phyloP scores from a whole-genome alignment of 2,329 filamentous ascomycete species.

The Xylariaceae sp. region DNA sequence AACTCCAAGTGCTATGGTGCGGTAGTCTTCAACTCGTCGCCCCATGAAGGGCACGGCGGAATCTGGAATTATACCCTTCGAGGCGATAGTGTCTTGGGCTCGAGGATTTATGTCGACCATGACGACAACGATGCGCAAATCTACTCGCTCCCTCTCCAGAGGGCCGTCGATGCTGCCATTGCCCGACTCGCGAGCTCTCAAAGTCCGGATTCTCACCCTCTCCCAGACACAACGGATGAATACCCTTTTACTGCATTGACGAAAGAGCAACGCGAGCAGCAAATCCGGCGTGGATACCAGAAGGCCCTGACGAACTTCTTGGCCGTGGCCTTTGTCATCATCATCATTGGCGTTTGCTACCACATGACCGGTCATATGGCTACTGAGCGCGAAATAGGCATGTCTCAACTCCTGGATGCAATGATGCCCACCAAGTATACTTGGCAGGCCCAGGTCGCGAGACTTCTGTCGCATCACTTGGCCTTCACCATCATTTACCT shows the following conservation, averaged over 20 bases:
- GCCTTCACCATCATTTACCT: constrained; percentile 75
- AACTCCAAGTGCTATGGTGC: constrained; percentile 69
- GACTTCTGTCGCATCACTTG: constrained; percentile 74
- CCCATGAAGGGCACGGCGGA: constrained; percentile 58
- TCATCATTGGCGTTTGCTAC: constrained; percentile 76
- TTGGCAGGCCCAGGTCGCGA: constrained; percentile 72
- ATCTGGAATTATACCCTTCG: constrained; percentile 85
- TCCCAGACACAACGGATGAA: constrained; percentile 51
- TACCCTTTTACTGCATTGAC: constrained; percentile 73
- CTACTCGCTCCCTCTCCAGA: constrained; percentile 74
- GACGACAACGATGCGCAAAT: constrained; percentile 68
- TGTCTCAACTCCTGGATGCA: constrained; percentile 82
- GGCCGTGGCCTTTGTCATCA: constrained; percentile 72
- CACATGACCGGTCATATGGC: constrained; percentile 84
- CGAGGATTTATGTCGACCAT: constrained; percentile 58
- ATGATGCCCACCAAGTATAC: constrained; percentile 75
- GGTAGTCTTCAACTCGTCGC: constrained; percentile 69
- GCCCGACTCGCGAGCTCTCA: constrained; percentile 44
- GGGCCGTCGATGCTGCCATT: constrained; percentile 71
- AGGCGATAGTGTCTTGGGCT: constrained; percentile 65
- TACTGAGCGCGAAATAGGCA: constrained; percentile 77
- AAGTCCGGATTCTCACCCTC: constrained; percentile 27
- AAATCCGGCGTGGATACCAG: constrained; percentile 67
- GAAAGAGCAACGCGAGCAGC: constrained; percentile 57
- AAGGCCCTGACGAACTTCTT: constrained; percentile 68